Conservation (phyloP, 768 basidiomycete species). For the Amanita pallidorosea region DNA sequence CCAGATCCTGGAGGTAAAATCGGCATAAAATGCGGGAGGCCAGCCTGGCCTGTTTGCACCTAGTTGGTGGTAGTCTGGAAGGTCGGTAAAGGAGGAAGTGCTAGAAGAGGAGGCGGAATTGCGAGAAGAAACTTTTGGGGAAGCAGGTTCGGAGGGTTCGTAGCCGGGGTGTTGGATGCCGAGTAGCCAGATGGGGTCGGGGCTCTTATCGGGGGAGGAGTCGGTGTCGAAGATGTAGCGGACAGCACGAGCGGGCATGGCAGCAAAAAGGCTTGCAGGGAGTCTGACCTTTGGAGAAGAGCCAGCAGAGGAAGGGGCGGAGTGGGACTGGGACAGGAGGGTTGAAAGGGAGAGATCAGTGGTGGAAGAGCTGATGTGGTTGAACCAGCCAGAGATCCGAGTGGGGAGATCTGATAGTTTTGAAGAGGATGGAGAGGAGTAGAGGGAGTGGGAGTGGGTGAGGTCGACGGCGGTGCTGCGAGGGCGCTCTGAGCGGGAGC, state of each 20-base stretch:
- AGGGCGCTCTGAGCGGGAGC: slow-evolving; percentile 48
- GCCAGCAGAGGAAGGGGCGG: slow-evolving; percentile 10
- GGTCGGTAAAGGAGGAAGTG: slow-evolving; percentile 6
- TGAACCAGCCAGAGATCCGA: slow-evolving; percentile 72
- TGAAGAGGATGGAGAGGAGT: slow-evolving; percentile 37
- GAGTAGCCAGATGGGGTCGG: slow-evolving; percentile 82
- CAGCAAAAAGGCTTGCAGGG: slow-evolving; percentile 43
- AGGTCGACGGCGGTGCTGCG: slow-evolving; percentile 31
- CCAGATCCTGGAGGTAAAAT: slow-evolving; percentile 86
- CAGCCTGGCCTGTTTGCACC: slow-evolving; percentile 37
- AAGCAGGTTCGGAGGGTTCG: slow-evolving; percentile 26
- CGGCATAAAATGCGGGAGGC: slow-evolving; percentile 78
- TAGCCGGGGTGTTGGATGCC: slow-evolving; percentile 77
- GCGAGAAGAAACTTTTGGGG: slow-evolving; percentile 18
- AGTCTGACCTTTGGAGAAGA: slow-evolving; percentile 18
- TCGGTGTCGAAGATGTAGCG: slow-evolving; percentile 89
- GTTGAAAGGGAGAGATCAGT: slow-evolving; percentile 61
- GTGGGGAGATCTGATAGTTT: slow-evolving; percentile 63
- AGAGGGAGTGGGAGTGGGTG: slow-evolving; percentile 20
- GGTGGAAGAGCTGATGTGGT: slow-evolving; percentile 62
- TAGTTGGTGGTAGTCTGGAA: background rate
- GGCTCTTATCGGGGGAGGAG: slow-evolving; percentile 70
- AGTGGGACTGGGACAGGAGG: slow-evolving; percentile 36
- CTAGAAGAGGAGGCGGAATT: slow-evolving; percentile 15
- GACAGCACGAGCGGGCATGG: slow-evolving; percentile 74